phyloP scores from a whole-genome alignment of 2,329 filamentous ascomycete species.

The Nothomitra cinnamomea region DNA sequence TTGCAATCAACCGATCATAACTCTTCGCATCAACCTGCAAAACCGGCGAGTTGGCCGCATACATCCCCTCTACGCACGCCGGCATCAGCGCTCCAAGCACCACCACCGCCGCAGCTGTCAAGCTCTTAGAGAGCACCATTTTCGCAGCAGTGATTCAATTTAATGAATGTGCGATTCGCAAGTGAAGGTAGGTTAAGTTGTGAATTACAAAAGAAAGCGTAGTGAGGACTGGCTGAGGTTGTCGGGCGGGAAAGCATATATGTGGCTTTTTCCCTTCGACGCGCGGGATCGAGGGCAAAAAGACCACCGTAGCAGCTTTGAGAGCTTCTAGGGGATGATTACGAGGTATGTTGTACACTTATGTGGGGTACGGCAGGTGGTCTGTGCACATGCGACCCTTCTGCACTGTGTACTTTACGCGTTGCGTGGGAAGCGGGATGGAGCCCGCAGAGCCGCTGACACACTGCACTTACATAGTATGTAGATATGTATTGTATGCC shows the following conservation, averaged over 20 bases:
- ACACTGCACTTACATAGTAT: no score
- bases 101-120: not conserved
- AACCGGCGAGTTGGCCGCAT: slow-evolving; percentile 74
- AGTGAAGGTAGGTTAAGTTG: not conserved
- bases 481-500: not conserved
- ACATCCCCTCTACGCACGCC: slow-evolving; percentile 53
- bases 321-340: slow-evolving; percentile 1
- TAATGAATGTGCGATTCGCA: not conserved
- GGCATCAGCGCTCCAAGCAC: slow-evolving; percentile 47
- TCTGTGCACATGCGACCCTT: not conserved
- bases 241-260: not conserved
- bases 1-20: slow-evolving; percentile 68
- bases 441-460: no score
- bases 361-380: not conserved
- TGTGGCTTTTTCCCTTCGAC: not conserved
- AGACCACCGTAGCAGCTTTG: slow-evolving; percentile 1
- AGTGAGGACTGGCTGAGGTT: not conserved
- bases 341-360: no score
- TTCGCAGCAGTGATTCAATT: not conserved
- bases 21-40: slow-evolving; percentile 63
- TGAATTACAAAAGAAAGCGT: not conserved
- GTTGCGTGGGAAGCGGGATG: no score
- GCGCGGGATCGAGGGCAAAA: no score
- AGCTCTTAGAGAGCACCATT: not conserved
- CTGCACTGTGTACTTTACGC: no score